Conservation (phyloP, 106 monocot species). For the Dendrobium huoshanense region DNA sequence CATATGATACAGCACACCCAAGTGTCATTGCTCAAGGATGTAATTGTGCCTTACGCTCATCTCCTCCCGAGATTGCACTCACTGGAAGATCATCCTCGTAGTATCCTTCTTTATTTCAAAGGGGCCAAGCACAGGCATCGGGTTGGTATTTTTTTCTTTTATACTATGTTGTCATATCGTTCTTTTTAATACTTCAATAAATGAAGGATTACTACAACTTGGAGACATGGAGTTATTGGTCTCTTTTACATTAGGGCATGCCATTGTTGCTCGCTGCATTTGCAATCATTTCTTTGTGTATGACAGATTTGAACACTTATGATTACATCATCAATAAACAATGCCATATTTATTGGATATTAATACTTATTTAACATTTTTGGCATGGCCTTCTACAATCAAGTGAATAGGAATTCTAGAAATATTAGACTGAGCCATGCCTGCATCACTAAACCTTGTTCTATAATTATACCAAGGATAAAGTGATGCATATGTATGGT, state of each 20-base stretch:
- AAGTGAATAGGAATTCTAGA: too few species aligned
- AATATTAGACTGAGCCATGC: too few species aligned
- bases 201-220: background rate
- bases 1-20: constrained; percentile 66
- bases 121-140: constrained; percentile 87
- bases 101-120: constrained; percentile 87
- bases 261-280: too few species aligned
- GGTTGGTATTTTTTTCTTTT: constrained; percentile 36
- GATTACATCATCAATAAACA: too few species aligned
- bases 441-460: too few species aligned
- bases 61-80: constrained; percentile 60
- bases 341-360: too few species aligned
- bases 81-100: constrained; percentile 46
- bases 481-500: too few species aligned
- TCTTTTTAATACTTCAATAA: background rate
- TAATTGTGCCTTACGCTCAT: constrained; percentile 90
- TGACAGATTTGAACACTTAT: too few species aligned
- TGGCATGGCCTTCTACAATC: too few species aligned
- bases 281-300: too few species aligned
- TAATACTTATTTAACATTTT: too few species aligned
- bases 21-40: constrained; percentile 90
- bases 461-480: too few species aligned
- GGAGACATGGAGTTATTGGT: background rate
- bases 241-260: background rate
- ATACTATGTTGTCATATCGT: background rate